Base-by-base conservation (phyloP, 2,329 filamentous ascomycete genomes). In the Alternaria triticimaculans region DNA sequence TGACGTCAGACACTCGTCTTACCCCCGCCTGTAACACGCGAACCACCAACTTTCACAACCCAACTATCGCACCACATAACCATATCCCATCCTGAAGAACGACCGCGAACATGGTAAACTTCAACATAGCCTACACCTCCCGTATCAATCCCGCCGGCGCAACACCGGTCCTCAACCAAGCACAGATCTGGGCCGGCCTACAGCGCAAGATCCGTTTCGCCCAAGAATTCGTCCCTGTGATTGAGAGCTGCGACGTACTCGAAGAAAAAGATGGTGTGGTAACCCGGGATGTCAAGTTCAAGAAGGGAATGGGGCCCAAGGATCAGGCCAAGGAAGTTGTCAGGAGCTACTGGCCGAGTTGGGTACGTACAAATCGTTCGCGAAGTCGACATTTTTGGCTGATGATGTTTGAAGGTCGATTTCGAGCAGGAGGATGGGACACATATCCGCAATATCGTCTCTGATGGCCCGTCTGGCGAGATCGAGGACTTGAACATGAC, bases 151-250 rank as follows among this genome's bases (percentile, higher is more conserved):
- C 82, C 5, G 43, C 80, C 8, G 66, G 63, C 61, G 71, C 73
- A n/a, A 67, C 74, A 2, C 79, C 82, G 10, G 57, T 76, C 41
- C 79, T 85, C 57, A 82, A 69, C 56, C 68, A 66, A 21, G 45
- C 68, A 6, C 80, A 82, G 64, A 65, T 84, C 63, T 85, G 82
- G 81, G 72, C 76, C 6, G 83, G 82, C 14, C 78, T 85, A 12
- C 79, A 83, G 62, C 76, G 79, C 63, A 85, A 85, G 71, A 81
- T 84, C 65, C 80, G 81, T 5, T 75, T 78, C 60, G 81, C 82
- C 6, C 76, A 84, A 45, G 81, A 83, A 58, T 85, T 84, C 64
- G 81, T 85, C 0, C 78, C 81, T 0, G 76, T 81, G 3, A 85
- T 85, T 60, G 68, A 69, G 11, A 69, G 62, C n/a, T 83, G 80